Conservation (phyloP, 2,329 filamentous ascomycete species). For the Fusarium fujikuroi region DNA sequence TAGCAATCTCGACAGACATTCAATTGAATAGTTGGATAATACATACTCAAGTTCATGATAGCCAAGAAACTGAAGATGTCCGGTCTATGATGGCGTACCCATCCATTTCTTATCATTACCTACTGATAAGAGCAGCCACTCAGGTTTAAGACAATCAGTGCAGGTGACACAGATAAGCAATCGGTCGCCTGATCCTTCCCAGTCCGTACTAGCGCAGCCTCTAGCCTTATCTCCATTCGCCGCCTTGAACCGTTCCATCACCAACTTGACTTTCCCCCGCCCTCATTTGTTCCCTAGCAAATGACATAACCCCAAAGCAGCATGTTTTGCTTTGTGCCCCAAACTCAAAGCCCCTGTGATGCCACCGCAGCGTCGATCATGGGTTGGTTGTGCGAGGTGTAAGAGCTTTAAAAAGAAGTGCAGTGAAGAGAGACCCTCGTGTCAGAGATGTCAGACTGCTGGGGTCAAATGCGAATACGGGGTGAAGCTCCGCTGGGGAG, state of each 20-base stretch:
- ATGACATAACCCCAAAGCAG: conserved; percentile 17
- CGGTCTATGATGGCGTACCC: not conserved
- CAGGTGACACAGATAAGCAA: conserved; percentile 13
- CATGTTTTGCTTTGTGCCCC: conserved; percentile 10
- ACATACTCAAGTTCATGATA: not conserved
- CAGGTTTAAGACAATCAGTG: not conserved
- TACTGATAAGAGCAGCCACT: not conserved
- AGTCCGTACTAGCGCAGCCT: not conserved
- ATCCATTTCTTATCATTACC: not conserved
- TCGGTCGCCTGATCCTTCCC: conserved; percentile 21
- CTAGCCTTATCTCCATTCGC: conserved; percentile 9
- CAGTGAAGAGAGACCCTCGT: conserved; percentile 27
- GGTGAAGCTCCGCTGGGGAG: conserved; percentile 32
- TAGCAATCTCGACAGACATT: not conserved
- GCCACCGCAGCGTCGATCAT: conserved; percentile 37
- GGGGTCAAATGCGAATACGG: conserved; percentile 34
- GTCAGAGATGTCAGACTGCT: conserved; percentile 28
- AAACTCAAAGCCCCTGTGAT: conserved; percentile 10
- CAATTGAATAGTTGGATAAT: not conserved
- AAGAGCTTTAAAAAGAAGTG: conserved; percentile 40
- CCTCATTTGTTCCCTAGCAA: not conserved
- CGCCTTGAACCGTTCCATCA: conserved; percentile 6
- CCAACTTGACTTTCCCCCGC: conserved; percentile 15
- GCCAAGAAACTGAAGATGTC: no score
- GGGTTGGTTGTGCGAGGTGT: conserved; percentile 35